Evolutionary conservation across 2,329 filamentous ascomycete species (phyloP), one percentile per base, ranked within the genome.

Genomic region (Didymosphaeria variabile): DNA sequence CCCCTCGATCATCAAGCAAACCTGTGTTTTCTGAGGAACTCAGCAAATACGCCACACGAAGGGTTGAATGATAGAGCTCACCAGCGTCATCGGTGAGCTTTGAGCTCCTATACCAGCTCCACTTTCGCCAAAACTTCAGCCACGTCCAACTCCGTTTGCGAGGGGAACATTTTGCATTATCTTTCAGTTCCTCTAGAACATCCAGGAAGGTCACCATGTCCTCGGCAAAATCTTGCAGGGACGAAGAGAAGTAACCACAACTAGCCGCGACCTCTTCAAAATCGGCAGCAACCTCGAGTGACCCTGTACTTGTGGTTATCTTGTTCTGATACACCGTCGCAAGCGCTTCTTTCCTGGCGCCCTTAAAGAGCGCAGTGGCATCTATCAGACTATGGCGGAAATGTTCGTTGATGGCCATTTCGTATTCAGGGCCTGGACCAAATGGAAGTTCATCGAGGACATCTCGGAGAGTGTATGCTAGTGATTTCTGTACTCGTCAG

Each of bases 231-330:
- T 95, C 91, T 64, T 95, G 87, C 29, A 99, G 83, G 46, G 91
- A 96, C 75, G 95, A 97, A 73, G 92, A 94, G 74, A 98, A 99
- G 78, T 98, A 94, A 0, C 95, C 94, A 72, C 95, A 99, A 59
- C 94, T 96, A n/a, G 95, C 94, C 44, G 94, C 94, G 12, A 98
- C 94, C 78, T 99, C 95, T 76, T 99, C 95, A 59, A 97, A 93
- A 76, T 98, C 95, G 2, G 94, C 95, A 73, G 96, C 90, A 9
- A 94, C 86, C 63, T 91, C 90, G 55, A 92, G 85, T 0, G 90
- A 89, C 45, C 88, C 86, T 3, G 88, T 83, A 60, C 87, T 87
- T 12, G 87, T 87, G 42, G 93, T 83, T 68, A 93, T 89, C 62
- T 93, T 93, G 55, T 87, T 91, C 64, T 87, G 88, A 77, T 99